Base-by-base conservation (phyloP, 352 stramenopile genomes). In the Pilasporangium apinafurcum region DNA sequence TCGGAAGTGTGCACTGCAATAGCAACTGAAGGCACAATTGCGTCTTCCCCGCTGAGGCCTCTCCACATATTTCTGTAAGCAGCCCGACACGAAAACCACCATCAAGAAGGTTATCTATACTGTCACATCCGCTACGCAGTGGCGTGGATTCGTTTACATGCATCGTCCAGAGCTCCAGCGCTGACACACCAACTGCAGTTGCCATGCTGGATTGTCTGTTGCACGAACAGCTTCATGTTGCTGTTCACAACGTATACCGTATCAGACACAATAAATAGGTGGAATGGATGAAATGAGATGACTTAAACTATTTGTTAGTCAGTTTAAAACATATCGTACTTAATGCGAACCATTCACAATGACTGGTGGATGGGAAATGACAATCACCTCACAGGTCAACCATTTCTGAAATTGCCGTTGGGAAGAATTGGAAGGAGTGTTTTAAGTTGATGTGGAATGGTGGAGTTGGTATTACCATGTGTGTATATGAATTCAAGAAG, bases 1-100 rank as follows among this genome's bases (percentile, higher is more conserved):
- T 16, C 1, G 76, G 70, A 14, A 91, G 50, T 42, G 68, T 65
- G 48, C 70, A 77, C 37, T 86, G 78, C 17, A 92, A 53, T 22
- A 92, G 51, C 16, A 92, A 45, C 46, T 92, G 81, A 30, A 92
- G 52, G 53, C 68, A 78, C 37, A 92, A 34, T 44, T 92, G 81
- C 25, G 81, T 91, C 59, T 93, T 93, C 35, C 81, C 81, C 0
- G 75, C 76, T 0, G 68, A 81, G 21, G 81, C 78, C 44, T 83
- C 70, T 29, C 81, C 81, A 48, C 73, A 87, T 16, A 93, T 53
- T 48, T 93, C 81, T 2, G 76, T 83, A 26, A 93, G 18, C 5
- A 91, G 45, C 2, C 78, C 78, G 13, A 53, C 72, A 8, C 72
- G 75, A 32, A 93, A 86, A 9, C 81, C 81, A 7, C 81, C 81